A percentile compares a stretch with the other conserved stretches of the same genome.
These are phyloP conservation scores for Neurospora crassa DNA, from an alignment of 2,329 filamentous ascomycete species.

Conservation along the genomic window DNA sequence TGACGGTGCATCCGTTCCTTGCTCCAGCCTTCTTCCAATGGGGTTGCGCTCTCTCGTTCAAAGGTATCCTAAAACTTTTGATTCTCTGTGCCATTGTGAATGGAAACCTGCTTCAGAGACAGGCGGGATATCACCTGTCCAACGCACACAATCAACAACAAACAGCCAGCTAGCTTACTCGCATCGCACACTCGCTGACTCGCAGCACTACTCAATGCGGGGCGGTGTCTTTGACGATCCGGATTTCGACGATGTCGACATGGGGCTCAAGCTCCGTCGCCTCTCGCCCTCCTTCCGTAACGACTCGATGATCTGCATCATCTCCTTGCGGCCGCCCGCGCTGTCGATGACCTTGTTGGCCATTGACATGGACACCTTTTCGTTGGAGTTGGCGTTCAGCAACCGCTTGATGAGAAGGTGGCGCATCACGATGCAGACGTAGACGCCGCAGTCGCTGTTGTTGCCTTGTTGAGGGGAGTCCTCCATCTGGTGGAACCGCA, in stretches of 20 bases:
- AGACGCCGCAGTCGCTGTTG: slow-evolving; percentile 87
- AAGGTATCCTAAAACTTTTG: neutral
- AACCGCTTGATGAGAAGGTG: slow-evolving; percentile 82
- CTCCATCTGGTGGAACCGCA: slow-evolving; percentile 71
- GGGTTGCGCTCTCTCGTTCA: neutral
- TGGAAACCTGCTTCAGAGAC: neutral
- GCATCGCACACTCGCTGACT: no score
- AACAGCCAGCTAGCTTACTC: neutral
- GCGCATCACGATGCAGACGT: slow-evolving; percentile 91
- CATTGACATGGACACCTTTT: slow-evolving; percentile 94
- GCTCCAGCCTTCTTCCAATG: neutral
- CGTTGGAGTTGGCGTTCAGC: slow-evolving; percentile 64
- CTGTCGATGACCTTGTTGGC: slow-evolving; percentile 77
- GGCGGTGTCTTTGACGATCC: slow-evolving; percentile 28
- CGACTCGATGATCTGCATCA: slow-evolving; percentile 79
- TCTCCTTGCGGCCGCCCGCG: slow-evolving; percentile 72
- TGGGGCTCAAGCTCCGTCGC: slow-evolving; percentile 39
- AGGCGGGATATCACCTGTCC: neutral
- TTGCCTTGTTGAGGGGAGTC: slow-evolving; percentile 91
- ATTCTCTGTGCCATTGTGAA: neutral
- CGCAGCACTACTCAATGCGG: slow-evolving; percentile 30
- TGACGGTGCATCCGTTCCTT: neutral
- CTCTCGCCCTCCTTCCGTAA: slow-evolving; percentile 81
- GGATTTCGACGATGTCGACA: slow-evolving; percentile 25
- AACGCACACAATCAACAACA: neutral